These are phyloP conservation scores for Lentinus tigrinus DNA, from an alignment of 768 basidiomycete species.

Conservation along the genomic window DNA sequence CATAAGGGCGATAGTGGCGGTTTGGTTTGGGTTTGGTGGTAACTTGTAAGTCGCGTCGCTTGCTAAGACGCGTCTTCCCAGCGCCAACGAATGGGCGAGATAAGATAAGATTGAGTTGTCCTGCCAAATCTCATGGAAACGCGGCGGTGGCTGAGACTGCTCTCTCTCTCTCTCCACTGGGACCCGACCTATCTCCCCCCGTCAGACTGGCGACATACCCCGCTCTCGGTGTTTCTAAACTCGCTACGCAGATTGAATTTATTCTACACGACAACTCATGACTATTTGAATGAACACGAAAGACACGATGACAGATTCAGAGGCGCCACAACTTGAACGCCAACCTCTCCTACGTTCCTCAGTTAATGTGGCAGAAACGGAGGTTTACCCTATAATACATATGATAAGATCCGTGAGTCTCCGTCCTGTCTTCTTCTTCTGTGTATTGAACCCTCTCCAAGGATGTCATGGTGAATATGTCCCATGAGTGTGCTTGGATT, in stretches of 20 bases:
- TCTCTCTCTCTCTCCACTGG: background rate
- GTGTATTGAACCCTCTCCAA: constrained; percentile 28
- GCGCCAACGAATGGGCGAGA: too few species aligned
- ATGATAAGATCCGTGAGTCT: constrained; percentile 62
- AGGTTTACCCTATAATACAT: constrained; percentile 81
- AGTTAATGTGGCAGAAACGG: constrained; percentile 54
- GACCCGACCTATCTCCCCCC: background rate
- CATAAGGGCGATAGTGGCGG: too few species aligned
- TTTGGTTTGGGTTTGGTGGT: too few species aligned
- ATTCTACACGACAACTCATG: background rate
- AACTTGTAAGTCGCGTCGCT: background rate
- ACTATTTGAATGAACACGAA: constrained; percentile 7
- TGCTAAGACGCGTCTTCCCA: background rate
- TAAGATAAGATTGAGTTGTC: background rate
- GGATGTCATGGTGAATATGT: constrained; percentile 57
- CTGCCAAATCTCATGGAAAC: background rate
- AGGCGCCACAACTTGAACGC: constrained; percentile 28
- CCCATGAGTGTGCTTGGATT: background rate
- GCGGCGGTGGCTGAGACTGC: background rate
- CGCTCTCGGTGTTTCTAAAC: background rate
- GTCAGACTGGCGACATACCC: background rate
- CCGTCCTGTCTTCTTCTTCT: constrained; percentile 13
- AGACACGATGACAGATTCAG: constrained; percentile 10
- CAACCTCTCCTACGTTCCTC: constrained; percentile 41
- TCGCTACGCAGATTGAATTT: background rate